A percentile compares a stretch with the other conserved stretches of the same genome.
Conservation (phyloP, 208 protist species). For the Porcisia deanei region DNA sequence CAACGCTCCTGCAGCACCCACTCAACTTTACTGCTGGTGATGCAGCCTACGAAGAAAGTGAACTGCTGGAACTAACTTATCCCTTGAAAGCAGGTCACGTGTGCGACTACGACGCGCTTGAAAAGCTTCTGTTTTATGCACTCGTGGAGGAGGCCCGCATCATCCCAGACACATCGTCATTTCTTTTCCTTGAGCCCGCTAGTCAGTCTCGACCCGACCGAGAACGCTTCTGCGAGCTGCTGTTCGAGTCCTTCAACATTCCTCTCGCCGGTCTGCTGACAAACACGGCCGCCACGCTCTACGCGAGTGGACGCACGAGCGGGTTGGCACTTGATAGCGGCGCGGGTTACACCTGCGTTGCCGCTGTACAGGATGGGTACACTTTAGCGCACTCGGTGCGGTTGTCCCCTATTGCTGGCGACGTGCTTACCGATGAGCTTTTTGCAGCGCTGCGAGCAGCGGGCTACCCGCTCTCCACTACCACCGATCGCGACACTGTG, state of each 20-base stretch:
- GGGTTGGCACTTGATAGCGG: slow-evolving; percentile 99
- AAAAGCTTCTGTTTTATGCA: slow-evolving; percentile 84
- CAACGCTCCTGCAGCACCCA: slow-evolving; percentile 63
- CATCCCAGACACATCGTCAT: slow-evolving; percentile 50
- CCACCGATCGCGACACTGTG: slow-evolving; percentile 54
- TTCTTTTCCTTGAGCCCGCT: slow-evolving; percentile 98
- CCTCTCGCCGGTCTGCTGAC: slow-evolving; percentile 92
- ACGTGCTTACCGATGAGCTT: slow-evolving; percentile 81
- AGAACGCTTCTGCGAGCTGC: slow-evolving; percentile 91
- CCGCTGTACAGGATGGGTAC: slow-evolving; percentile 98
- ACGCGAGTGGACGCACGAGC: slow-evolving; percentile 96
- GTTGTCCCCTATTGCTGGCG: slow-evolving; percentile 67
- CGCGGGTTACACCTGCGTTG: slow-evolving; percentile 98
- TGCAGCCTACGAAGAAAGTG: slow-evolving; percentile 58
- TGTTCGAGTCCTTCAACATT: slow-evolving; percentile 98
- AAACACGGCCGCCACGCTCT: slow-evolving; percentile 95
- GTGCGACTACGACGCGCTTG: slow-evolving; percentile 70
- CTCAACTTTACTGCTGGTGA: slow-evolving; percentile 69
- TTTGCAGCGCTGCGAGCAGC: slow-evolving; percentile 44
- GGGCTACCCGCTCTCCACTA: slow-evolving; percentile 93
- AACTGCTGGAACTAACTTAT: slow-evolving; percentile 47
- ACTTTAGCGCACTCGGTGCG: slow-evolving; percentile 65
- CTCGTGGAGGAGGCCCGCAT: slow-evolving; percentile 69
- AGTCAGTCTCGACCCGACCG: slow-evolving; percentile 94
- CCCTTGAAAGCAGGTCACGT: slow-evolving; percentile 77